A percentile compares a stretch with the other conserved stretches of the same genome.
Conservation (phyloP, 2,329 filamentous ascomycete species). For the Cryphonectria japonica region DNA sequence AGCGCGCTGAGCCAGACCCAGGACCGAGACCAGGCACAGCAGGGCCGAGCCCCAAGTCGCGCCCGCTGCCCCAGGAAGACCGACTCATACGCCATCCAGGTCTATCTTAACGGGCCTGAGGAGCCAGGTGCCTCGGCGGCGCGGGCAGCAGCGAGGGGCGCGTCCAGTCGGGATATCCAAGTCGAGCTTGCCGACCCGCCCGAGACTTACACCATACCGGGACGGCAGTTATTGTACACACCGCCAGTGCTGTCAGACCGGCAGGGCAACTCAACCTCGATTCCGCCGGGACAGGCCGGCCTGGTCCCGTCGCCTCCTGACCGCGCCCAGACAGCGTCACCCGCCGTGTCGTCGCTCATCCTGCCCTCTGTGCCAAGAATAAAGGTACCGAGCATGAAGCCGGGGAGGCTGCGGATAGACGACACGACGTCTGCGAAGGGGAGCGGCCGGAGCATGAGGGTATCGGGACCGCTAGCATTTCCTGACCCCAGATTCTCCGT, state of each 20-base stretch:
- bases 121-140: constrained; percentile 5
- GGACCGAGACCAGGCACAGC: constrained; percentile 3
- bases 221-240: constrained; percentile 7
- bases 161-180: constrained; percentile 12
- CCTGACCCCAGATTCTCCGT: constrained; percentile 26
- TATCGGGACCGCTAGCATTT: constrained; percentile 37
- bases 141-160: background rate
- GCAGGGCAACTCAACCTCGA: constrained; percentile 29
- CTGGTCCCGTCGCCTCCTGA: constrained; percentile 33
- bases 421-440: constrained; percentile 33
- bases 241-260: background rate
- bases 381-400: constrained; percentile 46
- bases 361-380: constrained; percentile 46
- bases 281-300: constrained; percentile 27
- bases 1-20: constrained; percentile 4
- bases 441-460: constrained; percentile 35
- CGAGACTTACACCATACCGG: background rate
- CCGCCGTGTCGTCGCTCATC: constrained; percentile 39
- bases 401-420: constrained; percentile 40
- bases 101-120: constrained; percentile 5
- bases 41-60: background rate
- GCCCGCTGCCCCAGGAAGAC: background rate
- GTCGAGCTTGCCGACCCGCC: background rate
- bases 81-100: constrained; percentile 14
- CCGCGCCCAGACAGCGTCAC: constrained; percentile 27